These are phyloP conservation scores for Hortiboletus flavorubellus DNA, from an alignment of 768 basidiomycete genomes.

Conservation along the genomic window DNA sequence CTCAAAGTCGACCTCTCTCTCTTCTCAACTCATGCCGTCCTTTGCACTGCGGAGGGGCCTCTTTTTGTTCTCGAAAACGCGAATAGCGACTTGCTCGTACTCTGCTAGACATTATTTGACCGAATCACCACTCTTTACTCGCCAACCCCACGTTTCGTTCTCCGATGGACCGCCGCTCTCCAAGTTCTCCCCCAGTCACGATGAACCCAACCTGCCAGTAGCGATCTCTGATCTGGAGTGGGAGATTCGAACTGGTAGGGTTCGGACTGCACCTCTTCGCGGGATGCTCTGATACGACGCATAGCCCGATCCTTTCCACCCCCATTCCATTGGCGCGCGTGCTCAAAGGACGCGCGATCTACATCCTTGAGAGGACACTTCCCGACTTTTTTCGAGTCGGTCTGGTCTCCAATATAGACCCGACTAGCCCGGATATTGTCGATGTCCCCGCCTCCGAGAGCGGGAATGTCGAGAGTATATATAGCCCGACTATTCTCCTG, in stretches of 20 bases:
- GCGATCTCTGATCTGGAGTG: conserved; percentile 67
- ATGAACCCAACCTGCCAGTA: conserved; percentile 5
- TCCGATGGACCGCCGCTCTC: conserved; percentile 11
- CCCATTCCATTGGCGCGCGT: neutral
- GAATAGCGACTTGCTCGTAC: neutral
- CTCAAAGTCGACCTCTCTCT: neutral
- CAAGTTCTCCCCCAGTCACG: conserved; percentile 24
- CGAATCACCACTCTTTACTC: conserved; percentile 16
- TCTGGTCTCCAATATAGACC: conserved; percentile 55
- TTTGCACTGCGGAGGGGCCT: neutral
- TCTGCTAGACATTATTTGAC: conserved; percentile 4
- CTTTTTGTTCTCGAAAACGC: neutral
- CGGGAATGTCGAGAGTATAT: conserved; percentile 44
- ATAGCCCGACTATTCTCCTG: conserved; percentile 60
- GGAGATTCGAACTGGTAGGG: conserved; percentile 70
- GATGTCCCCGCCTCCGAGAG: conserved; percentile 26
- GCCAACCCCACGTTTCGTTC: neutral
- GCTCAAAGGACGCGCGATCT: conserved; percentile 62
- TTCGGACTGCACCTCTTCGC: conserved; percentile 1
- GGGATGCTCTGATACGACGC: conserved; percentile 33
- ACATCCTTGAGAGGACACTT: conserved; percentile 63
- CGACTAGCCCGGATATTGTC: conserved; percentile 33
- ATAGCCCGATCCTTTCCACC: too few species aligned
- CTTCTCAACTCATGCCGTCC: conserved; percentile 14
- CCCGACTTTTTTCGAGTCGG: conserved; percentile 70